Evolutionary conservation across 2,329 filamentous ascomycete genomes (phyloP).

Genomic region (Cyphellophora europaea): DNA sequence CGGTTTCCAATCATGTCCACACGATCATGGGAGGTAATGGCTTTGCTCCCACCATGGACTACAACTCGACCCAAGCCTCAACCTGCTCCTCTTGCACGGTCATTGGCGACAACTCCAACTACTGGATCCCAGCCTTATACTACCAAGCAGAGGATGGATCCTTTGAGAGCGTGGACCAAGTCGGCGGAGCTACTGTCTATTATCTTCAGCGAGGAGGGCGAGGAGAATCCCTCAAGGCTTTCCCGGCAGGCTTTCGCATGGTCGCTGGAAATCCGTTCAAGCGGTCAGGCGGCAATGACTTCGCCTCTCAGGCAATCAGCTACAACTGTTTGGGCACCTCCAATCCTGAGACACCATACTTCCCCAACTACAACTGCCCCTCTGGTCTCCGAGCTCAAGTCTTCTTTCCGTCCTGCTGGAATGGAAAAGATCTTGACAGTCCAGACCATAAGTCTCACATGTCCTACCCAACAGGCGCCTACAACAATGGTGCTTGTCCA

Average conservation of each 20-base stretch:
- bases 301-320: slow-evolving; percentile 46
- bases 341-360: slow-evolving; percentile 43
- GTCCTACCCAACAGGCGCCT: slow-evolving; percentile 26
- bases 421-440: slow-evolving; percentile 25
- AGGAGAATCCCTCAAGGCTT: slow-evolving; percentile 58
- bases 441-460: slow-evolving; percentile 26
- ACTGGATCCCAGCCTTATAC: slow-evolving; percentile 68
- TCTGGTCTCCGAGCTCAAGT: slow-evolving; percentile 32
- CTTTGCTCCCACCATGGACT: slow-evolving; percentile 48
- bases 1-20: slow-evolving; percentile 55
- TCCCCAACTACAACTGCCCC: slow-evolving; percentile 63
- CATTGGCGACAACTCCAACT: slow-evolving; percentile 61
- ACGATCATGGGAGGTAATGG: slow-evolving; percentile 61
- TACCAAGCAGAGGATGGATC: slow-evolving; percentile 54
- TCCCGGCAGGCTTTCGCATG: slow-evolving; percentile 64
- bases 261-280: slow-evolving; percentile 54
- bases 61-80: slow-evolving; percentile 36
- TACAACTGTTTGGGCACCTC: slow-evolving; percentile 40
- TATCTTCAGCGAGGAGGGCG: slow-evolving; percentile 37
- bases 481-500: slow-evolving; percentile 26
- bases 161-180: slow-evolving; percentile 54
- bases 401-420: slow-evolving; percentile 30
- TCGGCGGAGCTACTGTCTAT: slow-evolving; percentile 54
- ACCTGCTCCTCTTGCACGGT: slow-evolving; percentile 63
- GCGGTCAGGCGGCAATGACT: slow-evolving; percentile 48